Conservation (phyloP, 257 asterid genomes). For the Rubia yunnanensis region DNA sequence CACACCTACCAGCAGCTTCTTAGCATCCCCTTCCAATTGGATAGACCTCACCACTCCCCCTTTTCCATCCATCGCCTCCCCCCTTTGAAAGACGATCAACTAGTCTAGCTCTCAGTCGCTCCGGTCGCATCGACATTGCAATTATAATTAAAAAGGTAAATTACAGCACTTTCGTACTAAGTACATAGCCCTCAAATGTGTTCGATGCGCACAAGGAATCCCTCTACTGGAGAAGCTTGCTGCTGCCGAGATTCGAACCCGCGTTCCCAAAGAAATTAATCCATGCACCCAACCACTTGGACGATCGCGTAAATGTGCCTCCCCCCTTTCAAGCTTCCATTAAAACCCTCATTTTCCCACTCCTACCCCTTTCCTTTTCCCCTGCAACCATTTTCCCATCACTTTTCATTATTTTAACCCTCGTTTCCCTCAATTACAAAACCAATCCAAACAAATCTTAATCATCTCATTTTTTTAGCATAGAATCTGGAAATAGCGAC, state of each 20-base stretch:
- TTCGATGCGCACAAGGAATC: too few species aligned
- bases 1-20: constrained; percentile 88
- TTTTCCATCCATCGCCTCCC: constrained; percentile 8
- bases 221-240: too few species aligned
- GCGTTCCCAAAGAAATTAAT: too few species aligned
- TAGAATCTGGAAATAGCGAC: constrained; percentile 83
- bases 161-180: too few species aligned
- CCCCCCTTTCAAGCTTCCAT: constrained; percentile 42
- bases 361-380: constrained; percentile 11
- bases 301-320: too few species aligned
- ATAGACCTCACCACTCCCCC: constrained; percentile 59
- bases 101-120: too few species aligned
- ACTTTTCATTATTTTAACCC: constrained; percentile 1
- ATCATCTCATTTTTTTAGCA: constrained; percentile 11
- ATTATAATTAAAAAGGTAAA: too few species aligned
- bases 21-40: constrained; percentile 33
- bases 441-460: neutral
- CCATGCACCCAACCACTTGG: too few species aligned
- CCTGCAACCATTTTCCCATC: constrained; percentile 7
- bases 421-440: neutral
- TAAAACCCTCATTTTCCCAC: constrained; percentile 19
- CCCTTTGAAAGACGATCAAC: too few species aligned
- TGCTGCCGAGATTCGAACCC: too few species aligned
- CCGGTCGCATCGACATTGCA: too few species aligned
- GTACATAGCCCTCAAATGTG: too few species aligned